These are phyloP conservation scores for Cercospora sp. DNA, from an alignment of 2,329 filamentous ascomycete species.

Conservation along the genomic window DNA sequence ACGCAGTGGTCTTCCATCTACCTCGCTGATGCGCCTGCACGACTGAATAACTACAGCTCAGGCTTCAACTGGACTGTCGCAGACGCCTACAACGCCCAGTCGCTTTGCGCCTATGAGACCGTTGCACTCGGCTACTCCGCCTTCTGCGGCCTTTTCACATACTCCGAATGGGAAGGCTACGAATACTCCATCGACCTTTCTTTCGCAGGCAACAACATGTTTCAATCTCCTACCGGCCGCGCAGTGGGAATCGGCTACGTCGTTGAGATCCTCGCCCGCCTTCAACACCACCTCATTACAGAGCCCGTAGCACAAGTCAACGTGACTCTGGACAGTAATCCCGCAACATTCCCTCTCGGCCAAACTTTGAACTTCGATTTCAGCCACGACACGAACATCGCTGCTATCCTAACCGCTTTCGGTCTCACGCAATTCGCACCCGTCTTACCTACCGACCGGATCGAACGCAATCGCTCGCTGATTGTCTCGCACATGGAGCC, in stretches of 20 bases:
- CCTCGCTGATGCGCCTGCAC: constrained; percentile 62
- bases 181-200: constrained; percentile 69
- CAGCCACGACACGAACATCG: constrained; percentile 64
- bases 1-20: constrained; percentile 64
- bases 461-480: constrained; percentile 59
- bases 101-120: constrained; percentile 74
- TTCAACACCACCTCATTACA: constrained; percentile 59
- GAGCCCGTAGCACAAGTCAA: constrained; percentile 54
- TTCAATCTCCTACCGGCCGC: constrained; percentile 65
- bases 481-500: constrained; percentile 68
- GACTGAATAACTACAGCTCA: constrained; percentile 52
- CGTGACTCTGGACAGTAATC: constrained; percentile 67
- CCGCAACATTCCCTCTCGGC: constrained; percentile 69
- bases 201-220: constrained; percentile 61
- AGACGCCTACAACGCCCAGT: constrained; percentile 68
- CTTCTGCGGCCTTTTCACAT: constrained; percentile 74
- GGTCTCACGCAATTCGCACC: constrained; percentile 68
- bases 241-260: constrained; percentile 74
- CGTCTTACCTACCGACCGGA: constrained; percentile 56
- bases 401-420: constrained; percentile 67
- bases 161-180: constrained; percentile 67
- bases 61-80: constrained; percentile 59
- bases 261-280: constrained; percentile 69
- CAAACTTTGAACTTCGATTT: constrained; percentile 77
- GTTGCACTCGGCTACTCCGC: constrained; percentile 72